Conservation (phyloP, 768 basidiomycete species). For the Coprinellus aureogranulatus region DNA sequence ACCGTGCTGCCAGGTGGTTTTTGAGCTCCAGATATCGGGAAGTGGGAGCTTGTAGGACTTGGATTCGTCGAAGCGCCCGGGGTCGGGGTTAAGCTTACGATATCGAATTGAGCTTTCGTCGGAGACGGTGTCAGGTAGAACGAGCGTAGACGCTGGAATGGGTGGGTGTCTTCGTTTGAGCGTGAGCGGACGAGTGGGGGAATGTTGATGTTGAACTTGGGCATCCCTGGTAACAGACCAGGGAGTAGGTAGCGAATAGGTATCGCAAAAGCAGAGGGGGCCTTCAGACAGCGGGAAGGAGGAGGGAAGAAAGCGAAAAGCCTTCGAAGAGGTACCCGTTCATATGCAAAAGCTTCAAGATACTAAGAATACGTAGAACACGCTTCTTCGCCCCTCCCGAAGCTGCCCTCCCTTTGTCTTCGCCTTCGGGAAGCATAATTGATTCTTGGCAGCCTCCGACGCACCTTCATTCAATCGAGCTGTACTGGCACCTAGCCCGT, state of each 20-base stretch:
- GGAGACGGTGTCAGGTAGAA: constrained; percentile 38
- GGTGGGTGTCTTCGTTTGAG: constrained; percentile 22
- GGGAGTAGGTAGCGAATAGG: not conserved
- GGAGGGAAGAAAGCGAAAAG: not conserved
- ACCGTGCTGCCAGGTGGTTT: no score
- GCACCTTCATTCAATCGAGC: not conserved
- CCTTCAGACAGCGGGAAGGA: not conserved
- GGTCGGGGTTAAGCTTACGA: not conserved
- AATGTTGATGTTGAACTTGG: not conserved
- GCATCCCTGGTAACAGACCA: not conserved
- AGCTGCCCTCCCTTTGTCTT: not conserved
- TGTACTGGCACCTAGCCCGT: not conserved
- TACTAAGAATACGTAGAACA: no score
- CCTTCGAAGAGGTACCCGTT: not conserved
- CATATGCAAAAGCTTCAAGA: no score
- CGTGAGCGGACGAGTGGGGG: not conserved
- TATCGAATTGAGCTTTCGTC: constrained; percentile 3
- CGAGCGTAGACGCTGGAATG: constrained; percentile 41
- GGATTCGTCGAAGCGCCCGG: no score
- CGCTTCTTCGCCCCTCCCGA: no score
- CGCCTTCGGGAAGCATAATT: not conserved
- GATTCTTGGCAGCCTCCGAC: no score
- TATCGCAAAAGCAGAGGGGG: not conserved
- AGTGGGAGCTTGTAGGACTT: no score
- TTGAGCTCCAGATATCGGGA: no score